A percentile compares a stretch with the other conserved stretches of the same genome.
Conservation (phyloP, 73 alveolate species). For the Stentor roeselii region DNA sequence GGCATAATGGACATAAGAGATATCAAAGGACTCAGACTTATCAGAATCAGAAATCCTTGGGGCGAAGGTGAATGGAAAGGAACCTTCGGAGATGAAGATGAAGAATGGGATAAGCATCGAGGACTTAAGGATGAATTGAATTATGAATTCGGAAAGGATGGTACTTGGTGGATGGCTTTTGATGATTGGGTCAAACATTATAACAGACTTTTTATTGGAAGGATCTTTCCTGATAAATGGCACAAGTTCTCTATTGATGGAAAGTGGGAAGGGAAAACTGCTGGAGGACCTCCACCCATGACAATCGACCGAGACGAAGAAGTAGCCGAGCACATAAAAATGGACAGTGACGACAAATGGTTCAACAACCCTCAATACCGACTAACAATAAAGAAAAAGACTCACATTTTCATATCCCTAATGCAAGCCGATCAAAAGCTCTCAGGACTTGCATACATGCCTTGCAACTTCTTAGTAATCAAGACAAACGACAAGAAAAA, state of each 20-base stretch:
- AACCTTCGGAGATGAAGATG: constrained; percentile 97
- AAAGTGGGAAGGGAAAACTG: constrained; percentile 91
- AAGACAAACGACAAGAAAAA: constrained; percentile 86
- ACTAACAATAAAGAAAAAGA: constrained; percentile 84
- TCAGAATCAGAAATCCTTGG: constrained; percentile 97
- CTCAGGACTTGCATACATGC: constrained; percentile 86
- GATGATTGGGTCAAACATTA: constrained; percentile 94
- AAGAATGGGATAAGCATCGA: constrained; percentile 98
- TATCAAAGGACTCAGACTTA: constrained; percentile 81
- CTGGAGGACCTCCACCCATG: constrained; percentile 98
- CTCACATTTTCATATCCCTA: constrained; percentile 87
- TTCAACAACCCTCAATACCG: constrained; percentile 96
- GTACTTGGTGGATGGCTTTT: constrained; percentile 99
- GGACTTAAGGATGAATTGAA: constrained; percentile 94
- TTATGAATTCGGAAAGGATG: constrained; percentile 94
- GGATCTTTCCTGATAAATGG: constrained; percentile 97
- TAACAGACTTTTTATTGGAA: constrained; percentile 91
- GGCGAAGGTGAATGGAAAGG: constrained; percentile 99
- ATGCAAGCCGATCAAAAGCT: constrained; percentile 98
- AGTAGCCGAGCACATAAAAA: constrained; percentile 60
- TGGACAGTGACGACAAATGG: constrained; percentile 98
- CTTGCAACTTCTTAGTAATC: constrained; percentile 89
- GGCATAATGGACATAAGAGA: constrained; percentile 95
- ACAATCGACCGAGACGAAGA: constrained; percentile 67
- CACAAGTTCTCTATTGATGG: constrained; percentile 88